Percentiles rank a stretch among this genome's conserved stretches.
Evolutionary conservation across 345 rosid species (phyloP).

Genomic region (Euphorbia tirucalli): DNA sequence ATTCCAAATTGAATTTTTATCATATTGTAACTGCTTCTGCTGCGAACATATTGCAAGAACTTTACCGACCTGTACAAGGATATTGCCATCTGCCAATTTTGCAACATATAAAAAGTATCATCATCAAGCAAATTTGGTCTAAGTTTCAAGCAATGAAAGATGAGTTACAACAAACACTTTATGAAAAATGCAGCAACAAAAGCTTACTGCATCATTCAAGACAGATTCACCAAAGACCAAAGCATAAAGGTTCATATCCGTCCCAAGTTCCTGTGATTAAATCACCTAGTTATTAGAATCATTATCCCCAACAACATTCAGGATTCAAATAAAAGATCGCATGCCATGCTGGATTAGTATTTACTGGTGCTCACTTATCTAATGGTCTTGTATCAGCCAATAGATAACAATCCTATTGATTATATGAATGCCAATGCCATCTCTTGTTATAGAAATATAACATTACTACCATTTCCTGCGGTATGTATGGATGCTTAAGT

Average conservation of each 20-base stretch:
- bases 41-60: constrained; percentile 18
- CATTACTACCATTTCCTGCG: not conserved
- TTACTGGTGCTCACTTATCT: no score
- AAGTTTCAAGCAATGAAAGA: constrained; percentile 5
- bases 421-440: not conserved
- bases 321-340: not conserved
- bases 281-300: not conserved
- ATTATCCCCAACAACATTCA: constrained; percentile 1
- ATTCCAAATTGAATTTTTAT: constrained; percentile 18
- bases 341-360: not conserved
- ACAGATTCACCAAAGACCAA: constrained; percentile 98
- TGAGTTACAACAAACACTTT: constrained; percentile 14
- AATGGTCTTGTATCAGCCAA: not conserved
- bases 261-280: constrained; percentile 84
- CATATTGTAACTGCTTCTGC: constrained; percentile 5
- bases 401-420: not conserved
- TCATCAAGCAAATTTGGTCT: not conserved
- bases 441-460: not conserved
- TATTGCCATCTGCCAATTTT: constrained; percentile 72
- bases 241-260: constrained; percentile 89
- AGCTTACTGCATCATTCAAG: constrained; percentile 94
- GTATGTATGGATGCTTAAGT: not conserved
- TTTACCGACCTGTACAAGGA: constrained; percentile 84
- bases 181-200: constrained; percentile 12
- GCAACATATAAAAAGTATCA: not conserved